Base-by-base conservation (phyloP, 179 eudicot species). In the Beta macrorhiza region DNA sequence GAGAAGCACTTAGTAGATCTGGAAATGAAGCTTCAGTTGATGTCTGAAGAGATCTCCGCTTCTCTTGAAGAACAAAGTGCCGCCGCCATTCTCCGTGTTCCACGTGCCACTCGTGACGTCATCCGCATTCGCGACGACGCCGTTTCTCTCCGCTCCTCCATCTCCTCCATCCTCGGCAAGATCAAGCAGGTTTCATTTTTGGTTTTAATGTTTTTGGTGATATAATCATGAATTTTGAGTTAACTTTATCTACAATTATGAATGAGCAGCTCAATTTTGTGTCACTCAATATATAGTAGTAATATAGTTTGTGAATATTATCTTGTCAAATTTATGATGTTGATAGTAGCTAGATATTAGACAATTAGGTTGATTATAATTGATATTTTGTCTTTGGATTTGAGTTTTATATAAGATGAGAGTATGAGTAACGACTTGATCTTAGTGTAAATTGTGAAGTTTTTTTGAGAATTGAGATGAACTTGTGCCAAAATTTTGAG, bases 21-120 rank as follows among this genome's bases (percentile, higher is more conserved):
- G 69, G 98, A 95, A 73, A 93, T 92, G 97, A 95, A 91, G 92
- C 92, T 95, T 5, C 98, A 95, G 81, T 86, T 93, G 90, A 85
- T 86, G 83, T 89, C 97, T 1, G 98, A 95, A 84, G 97, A 95
- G 98, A 93, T 95, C 91, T 91, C 93, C 22, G 82, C 93, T 57
- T 90, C 95, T 57, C 90, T 95, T 45, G 97, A 95, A 82, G 97
- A 95, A 81, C 98, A 95, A 81, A 92, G 98, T 82, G 85, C 97
- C 67, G 91, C 93, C 42, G 92, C 98, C 7, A 87, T 95, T 80
- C 92, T 93, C 76, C 98, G 98, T 8, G 95, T 95, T n/a, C 98
- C 98, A 64, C 93, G 97, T 22, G 98, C 98, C 83, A 87, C 93
- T 0, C 97, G 98, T 19, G 98, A 95, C 63, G 97, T 93, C 77